Base-by-base conservation (phyloP, 805 yeast species). In the Ogataea pignaliae region DNA sequence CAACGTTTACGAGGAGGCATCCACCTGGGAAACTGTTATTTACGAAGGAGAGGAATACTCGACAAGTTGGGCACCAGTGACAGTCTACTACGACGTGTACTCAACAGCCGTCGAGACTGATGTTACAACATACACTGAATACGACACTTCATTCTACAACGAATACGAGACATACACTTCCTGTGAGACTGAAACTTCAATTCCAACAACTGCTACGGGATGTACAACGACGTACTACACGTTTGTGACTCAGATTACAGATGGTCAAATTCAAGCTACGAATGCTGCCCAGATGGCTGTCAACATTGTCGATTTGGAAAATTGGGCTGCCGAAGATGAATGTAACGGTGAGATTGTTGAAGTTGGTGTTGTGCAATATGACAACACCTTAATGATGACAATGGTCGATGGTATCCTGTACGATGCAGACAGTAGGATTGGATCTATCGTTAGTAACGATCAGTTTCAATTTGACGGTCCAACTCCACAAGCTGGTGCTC, bases 321-420 rank as follows among this genome's bases (percentile, higher is more conserved):
- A 88, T 66, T 64, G 74, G 32, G 56, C 65, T 16, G 85, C 83
- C 42, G 79, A 71, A 52, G n/a, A n/a, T n/a, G n/a, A n/a, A n/a
- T n/a, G n/a, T n/a, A 73, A 83, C 63, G 79, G 86, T 31, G 91
- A 90, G 54, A 83, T 81, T 78, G 79, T 85, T 41, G 85, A 79
- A 59, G 87, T 84, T 62, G 91, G 91, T 51, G 77, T 88, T 34
- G 82, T 84, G 79, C 89, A 85, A 67, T 83, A 85, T 69, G 84
- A 83, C 66, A 85, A 85, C 44, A 77, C 87, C 38, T 18, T 36
- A 18, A 51, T 69, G 26, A 61, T 72, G 62, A 56, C 61, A n/a
- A 64, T 73, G 55, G 54, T 60, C 40, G 55, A 46, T 35, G 59
- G 68, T 36, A 51, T 64, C 28, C 64, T 72, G 54, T 68, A 53